Conservation (phyloP, 129 eudicot genomes). For the Artemisia tridentata region DNA sequence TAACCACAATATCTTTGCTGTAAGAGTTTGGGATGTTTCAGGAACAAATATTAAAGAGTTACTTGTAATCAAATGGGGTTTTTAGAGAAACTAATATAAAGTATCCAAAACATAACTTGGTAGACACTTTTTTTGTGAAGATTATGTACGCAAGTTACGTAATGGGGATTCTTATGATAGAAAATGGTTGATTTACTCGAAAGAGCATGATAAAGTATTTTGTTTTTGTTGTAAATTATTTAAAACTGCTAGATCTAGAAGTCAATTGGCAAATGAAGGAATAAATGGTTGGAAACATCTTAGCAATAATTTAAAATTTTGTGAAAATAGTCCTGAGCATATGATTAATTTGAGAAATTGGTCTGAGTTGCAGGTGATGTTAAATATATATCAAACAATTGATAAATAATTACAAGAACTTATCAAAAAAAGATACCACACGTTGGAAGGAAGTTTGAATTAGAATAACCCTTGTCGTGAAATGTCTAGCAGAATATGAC, state of each 20-base stretch:
- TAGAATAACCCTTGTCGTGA: slow-evolving; percentile 17
- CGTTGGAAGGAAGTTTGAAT: slow-evolving; percentile 13
- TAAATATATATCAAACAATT: slow-evolving; percentile 18
- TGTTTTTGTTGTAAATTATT: background rate
- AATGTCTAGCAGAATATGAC: no score
- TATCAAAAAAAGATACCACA: background rate
- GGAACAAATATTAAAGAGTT: background rate
- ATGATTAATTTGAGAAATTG: slow-evolving; percentile 11
- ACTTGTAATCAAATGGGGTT: background rate
- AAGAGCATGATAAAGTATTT: background rate
- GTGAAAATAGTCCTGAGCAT: slow-evolving; percentile 17
- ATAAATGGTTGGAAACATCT: background rate
- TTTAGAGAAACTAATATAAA: no score
- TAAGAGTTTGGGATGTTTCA: slow-evolving; percentile 1
- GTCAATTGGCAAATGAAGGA: background rate
- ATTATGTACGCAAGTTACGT: background rate
- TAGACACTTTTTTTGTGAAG: background rate
- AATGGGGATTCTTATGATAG: background rate
- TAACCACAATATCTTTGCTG: background rate
- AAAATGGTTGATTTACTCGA: slow-evolving; percentile 1
- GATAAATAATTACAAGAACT: slow-evolving; percentile 19
- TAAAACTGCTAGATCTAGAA: no score
- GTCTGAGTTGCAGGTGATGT: slow-evolving; percentile 13
- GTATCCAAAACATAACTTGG: background rate
- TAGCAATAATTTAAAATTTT: background rate